phyloP scores from a whole-genome alignment of 192 early-diverging fungal genomes.

The Coemansia pectinata region DNA sequence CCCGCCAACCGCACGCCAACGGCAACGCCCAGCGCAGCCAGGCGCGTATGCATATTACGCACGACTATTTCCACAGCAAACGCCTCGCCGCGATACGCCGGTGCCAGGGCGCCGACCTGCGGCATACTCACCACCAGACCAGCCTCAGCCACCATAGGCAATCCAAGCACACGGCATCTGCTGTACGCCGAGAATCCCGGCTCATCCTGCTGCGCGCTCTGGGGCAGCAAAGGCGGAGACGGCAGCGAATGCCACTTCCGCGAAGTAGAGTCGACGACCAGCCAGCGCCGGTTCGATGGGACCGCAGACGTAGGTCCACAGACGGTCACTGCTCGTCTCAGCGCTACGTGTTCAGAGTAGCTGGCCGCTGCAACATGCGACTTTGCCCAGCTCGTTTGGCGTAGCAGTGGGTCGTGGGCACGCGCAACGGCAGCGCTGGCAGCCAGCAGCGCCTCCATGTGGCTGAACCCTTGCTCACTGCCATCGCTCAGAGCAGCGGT shows the following conservation, averaged over 20 bases:
- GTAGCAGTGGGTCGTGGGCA: conserved; percentile 4
- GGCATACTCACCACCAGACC: conserved; percentile 12
- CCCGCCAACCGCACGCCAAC: conserved; percentile 13
- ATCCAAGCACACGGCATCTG: conserved; percentile 26
- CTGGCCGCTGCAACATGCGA: background rate
- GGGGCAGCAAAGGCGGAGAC: conserved; percentile 14
- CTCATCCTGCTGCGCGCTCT: background rate
- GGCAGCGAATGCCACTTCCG: too few species aligned
- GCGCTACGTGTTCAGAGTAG: background rate
- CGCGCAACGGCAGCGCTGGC: conserved; percentile 23
- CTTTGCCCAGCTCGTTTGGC: background rate
- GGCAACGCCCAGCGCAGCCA: background rate
- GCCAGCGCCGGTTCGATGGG: conserved; percentile 23
- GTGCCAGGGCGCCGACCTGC: conserved; percentile 15
- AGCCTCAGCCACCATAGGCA: conserved; percentile 16
- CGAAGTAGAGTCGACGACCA: background rate
- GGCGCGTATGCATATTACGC: conserved; percentile 13
- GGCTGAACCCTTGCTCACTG: conserved; percentile 13
- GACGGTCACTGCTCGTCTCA: conserved; percentile 12
- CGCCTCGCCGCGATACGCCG: conserved; percentile 37
- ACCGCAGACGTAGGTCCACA: conserved; percentile 23
- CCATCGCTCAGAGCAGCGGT: background rate
- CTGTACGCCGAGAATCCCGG: conserved; percentile 43
- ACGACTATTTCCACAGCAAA: conserved; percentile 34
- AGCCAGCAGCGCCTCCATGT: conserved; percentile 32